phyloP scores from a whole-genome alignment of 768 basidiomycete genomes.

The Exsudoporus frostii region DNA sequence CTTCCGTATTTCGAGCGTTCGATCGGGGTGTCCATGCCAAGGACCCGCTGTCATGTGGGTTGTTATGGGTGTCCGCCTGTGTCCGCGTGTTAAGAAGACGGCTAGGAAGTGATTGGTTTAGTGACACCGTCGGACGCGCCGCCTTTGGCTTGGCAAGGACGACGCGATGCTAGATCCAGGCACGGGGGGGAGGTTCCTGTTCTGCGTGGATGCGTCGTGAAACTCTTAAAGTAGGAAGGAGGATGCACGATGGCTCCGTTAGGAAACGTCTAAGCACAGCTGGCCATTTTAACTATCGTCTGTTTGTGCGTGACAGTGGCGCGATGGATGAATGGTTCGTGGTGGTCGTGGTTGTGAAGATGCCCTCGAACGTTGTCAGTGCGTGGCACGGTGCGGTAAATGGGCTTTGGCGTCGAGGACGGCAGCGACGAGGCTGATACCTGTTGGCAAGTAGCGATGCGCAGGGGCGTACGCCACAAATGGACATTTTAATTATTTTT shows the following conservation, averaged over 20 bases:
- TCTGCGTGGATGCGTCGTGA: background rate
- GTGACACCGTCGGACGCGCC: constrained; percentile 1
- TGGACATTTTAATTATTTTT: background rate
- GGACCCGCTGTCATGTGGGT: constrained; percentile 12
- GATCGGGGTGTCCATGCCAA: constrained; percentile 5
- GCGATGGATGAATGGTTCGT: background rate
- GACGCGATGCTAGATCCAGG: constrained; percentile 4
- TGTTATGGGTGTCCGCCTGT: constrained; percentile 7
- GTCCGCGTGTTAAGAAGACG: constrained; percentile 2
- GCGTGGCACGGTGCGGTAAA: background rate
- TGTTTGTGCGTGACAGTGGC: background rate
- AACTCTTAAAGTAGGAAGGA: background rate
- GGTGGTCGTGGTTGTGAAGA: background rate
- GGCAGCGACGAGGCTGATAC: background rate
- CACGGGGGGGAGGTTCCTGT: constrained; percentile 1
- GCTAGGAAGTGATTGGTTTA: background rate
- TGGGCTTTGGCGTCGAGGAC: background rate
- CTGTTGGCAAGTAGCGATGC: background rate
- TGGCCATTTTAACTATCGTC: background rate
- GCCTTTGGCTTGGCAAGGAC: background rate
- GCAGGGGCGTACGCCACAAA: background rate
- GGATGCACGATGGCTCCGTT: background rate
- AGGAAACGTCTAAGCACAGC: background rate
- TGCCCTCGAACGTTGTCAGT: background rate
- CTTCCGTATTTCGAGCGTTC: constrained; percentile 2